A percentile compares a stretch with the other conserved stretches of the same genome.
Evolutionary conservation across 2,329 filamentous ascomycete species (phyloP).

Genomic region (Stemphylium beticola): DNA sequence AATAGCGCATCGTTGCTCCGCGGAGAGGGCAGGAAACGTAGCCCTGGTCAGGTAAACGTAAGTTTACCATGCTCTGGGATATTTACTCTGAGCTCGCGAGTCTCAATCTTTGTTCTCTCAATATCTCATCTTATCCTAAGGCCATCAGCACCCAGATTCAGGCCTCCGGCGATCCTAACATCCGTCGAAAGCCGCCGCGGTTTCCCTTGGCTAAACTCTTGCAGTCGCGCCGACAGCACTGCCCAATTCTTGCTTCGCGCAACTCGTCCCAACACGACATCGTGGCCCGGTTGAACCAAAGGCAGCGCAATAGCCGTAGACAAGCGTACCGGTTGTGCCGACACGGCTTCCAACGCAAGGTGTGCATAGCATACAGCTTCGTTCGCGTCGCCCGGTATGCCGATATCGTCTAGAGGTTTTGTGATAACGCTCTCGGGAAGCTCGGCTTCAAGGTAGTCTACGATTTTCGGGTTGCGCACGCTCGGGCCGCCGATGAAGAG

Average conservation of each 20-base stretch:
- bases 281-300: slow-evolving; percentile 1
- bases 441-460: slow-evolving; percentile 57
- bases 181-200: slow-evolving; percentile 4
- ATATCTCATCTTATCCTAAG: slow-evolving; percentile 2
- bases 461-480: slow-evolving; percentile 65
- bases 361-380: slow-evolving; percentile 67
- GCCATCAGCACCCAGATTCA: slow-evolving; percentile 2
- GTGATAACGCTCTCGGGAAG: slow-evolving; percentile 59
- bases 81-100: neutral
- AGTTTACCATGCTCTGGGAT: neutral
- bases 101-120: neutral
- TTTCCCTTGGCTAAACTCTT: slow-evolving; percentile 22
- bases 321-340: slow-evolving; percentile 10
- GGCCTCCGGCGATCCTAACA: slow-evolving; percentile 8
- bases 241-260: slow-evolving; percentile 25
- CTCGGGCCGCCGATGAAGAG: slow-evolving; percentile 68
- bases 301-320: neutral
- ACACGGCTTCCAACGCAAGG: slow-evolving; percentile 63
- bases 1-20: no score
- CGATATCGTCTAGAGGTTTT: slow-evolving; percentile 62
- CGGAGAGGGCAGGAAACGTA: no score
- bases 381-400: slow-evolving; percentile 63
- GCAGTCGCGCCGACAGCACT: slow-evolving; percentile 9
- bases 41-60: no score
- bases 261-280: slow-evolving; percentile 13